Evolutionary conservation across 345 rosid species (phyloP).

Genomic region (Gossypium turneri): DNA sequence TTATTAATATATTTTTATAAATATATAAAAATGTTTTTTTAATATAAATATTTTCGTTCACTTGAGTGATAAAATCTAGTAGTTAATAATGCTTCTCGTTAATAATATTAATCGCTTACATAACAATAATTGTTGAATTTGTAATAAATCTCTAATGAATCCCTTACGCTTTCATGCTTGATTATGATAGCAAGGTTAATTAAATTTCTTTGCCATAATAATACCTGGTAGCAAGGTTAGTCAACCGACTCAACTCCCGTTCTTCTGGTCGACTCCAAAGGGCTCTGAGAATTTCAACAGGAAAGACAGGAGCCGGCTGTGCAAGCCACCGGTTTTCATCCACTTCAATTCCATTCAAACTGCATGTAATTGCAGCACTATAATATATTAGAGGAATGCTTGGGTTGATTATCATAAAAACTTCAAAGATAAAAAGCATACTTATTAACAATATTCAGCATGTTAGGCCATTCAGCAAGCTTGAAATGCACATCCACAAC

Average conservation of each 20-base stretch:
- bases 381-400: neutral
- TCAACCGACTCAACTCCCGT: conserved; percentile 9
- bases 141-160: neutral
- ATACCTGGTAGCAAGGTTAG: conserved; percentile 10
- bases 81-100: too few species aligned
- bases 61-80: too few species aligned
- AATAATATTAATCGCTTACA: too few species aligned
- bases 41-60: too few species aligned
- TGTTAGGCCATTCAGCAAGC: conserved; percentile 42
- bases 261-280: conserved; percentile 38
- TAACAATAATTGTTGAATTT: too few species aligned
- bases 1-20: too few species aligned
- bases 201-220: neutral
- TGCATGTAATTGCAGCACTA: conserved; percentile 8
- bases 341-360: conserved; percentile 34
- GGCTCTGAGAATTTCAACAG: conserved; percentile 24
- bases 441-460: conserved; percentile 41
- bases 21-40: too few species aligned
- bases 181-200: neutral
- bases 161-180: neutral
- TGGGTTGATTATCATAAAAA: neutral
- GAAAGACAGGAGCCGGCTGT: conserved; percentile 33
- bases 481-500: conserved; percentile 28
- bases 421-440: conserved; percentile 2
- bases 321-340: conserved; percentile 27